phyloP scores from a whole-genome alignment of 192 early-diverging fungal genomes.

The Coemansia sp. region DNA sequence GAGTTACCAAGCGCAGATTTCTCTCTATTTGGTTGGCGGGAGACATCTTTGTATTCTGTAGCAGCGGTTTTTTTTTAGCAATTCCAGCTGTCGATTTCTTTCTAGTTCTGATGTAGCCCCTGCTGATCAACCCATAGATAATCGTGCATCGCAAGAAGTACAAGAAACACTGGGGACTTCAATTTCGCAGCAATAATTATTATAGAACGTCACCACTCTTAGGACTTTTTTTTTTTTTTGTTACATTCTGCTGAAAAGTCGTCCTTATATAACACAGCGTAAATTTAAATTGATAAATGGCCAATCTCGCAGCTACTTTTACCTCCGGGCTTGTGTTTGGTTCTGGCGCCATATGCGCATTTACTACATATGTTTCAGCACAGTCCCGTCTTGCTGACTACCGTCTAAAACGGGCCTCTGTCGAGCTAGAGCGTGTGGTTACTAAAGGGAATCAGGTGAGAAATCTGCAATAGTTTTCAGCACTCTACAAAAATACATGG shows the following conservation, averaged over 20 bases:
- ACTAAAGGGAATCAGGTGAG: constrained; percentile 21
- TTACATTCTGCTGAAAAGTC: background rate
- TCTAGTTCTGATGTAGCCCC: background rate
- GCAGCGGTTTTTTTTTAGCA: background rate
- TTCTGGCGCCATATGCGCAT: constrained; percentile 40
- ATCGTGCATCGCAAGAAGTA: too few relatives aligned
- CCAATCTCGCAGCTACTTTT: constrained; percentile 44
- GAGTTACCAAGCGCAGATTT: background rate
- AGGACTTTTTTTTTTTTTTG: background rate
- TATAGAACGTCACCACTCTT: too few relatives aligned
- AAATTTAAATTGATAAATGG: constrained; percentile 22
- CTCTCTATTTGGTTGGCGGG: too few relatives aligned
- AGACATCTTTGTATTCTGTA: background rate
- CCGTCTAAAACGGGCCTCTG: constrained; percentile 32
- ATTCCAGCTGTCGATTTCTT: background rate
- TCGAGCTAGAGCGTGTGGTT: constrained; percentile 20
- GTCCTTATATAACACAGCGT: background rate
- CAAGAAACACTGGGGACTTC: too few relatives aligned
- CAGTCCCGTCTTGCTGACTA: constrained; percentile 31
- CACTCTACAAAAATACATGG: background rate
- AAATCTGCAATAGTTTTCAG: background rate
- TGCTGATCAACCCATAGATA: background rate
- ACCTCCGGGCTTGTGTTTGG: constrained; percentile 48
- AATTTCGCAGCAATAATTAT: too few relatives aligned
- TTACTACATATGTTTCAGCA: constrained; percentile 35